A percentile compares a stretch with the other conserved stretches of the same genome.
phyloP scores from a whole-genome alignment of 129 eudicot species.

The Chrysanthemum makinoi region DNA sequence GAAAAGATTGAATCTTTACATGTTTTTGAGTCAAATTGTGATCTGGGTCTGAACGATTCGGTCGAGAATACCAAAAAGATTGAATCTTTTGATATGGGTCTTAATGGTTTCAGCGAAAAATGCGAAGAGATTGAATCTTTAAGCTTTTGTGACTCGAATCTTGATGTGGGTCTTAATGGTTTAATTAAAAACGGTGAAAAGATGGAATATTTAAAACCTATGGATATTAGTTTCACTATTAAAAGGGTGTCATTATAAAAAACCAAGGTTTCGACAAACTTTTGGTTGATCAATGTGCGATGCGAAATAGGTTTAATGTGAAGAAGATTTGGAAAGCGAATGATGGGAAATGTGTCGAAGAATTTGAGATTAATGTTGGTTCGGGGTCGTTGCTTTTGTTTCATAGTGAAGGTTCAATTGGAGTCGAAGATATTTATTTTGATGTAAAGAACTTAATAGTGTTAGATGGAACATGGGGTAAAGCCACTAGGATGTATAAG shows the following conservation, averaged over 20 bases:
- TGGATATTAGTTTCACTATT: constrained; percentile 44
- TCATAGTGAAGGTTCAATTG: constrained; percentile 66
- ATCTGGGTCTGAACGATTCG: constrained; percentile 25
- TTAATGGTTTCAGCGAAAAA: constrained; percentile 7
- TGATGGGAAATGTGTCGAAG: constrained; percentile 38
- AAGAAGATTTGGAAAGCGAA: constrained; percentile 42
- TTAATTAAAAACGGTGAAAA: constrained; percentile 12
- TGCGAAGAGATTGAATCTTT: constrained; percentile 9
- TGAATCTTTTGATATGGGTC: constrained; percentile 27
- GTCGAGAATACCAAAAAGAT: constrained; percentile 14
- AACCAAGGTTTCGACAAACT: constrained; percentile 38
- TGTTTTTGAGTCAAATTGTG: constrained; percentile 22
- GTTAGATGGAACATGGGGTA: constrained; percentile 93
- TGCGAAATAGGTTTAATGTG: constrained; percentile 57
- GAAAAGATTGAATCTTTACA: constrained; percentile 11
- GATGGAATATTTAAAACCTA: constrained; percentile 11
- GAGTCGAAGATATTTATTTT: constrained; percentile 44
- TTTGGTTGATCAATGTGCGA: constrained; percentile 27
- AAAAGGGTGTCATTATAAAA: constrained; percentile 44
- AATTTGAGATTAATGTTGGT: constrained; percentile 52
- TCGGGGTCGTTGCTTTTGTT: constrained; percentile 72
- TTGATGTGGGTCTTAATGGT: constrained; percentile 22
- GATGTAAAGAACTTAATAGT: constrained; percentile 83
- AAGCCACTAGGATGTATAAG: constrained; percentile 78
- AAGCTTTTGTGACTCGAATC: constrained; percentile 15